A percentile compares a stretch with the other conserved stretches of the same genome.
Conservation (phyloP, 2,329 filamentous ascomycete genomes). For the Neocatenulostroma microsporum region DNA sequence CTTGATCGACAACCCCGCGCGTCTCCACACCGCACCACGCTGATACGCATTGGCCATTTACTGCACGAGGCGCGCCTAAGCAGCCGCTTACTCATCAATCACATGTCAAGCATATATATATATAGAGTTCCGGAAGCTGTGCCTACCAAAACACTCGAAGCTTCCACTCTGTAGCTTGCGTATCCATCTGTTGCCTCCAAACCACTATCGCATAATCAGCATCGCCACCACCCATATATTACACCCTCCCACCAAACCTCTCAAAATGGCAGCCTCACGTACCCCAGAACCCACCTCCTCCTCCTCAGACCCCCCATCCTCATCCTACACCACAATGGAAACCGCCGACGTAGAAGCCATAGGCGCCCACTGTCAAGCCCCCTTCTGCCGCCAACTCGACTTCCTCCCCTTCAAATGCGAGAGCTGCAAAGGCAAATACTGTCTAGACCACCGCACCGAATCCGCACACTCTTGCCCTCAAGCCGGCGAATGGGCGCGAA, state of each 20-base stretch:
- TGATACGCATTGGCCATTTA: too few species aligned
- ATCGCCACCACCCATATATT: too few species aligned
- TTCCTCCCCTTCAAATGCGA: conserved; percentile 94
- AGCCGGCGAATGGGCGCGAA: conserved; percentile 53
- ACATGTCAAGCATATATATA: too few species aligned
- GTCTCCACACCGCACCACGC: conserved; percentile 3
- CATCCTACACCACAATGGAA: conserved; percentile 64
- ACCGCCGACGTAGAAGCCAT: conserved; percentile 73
- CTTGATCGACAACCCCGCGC: background rate
- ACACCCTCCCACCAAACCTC: background rate
- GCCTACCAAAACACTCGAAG: too few species aligned
- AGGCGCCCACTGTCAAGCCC: conserved; percentile 82
- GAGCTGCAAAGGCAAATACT: conserved; percentile 68
- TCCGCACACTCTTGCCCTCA: conserved; percentile 62
- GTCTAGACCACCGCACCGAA: conserved; percentile 88
- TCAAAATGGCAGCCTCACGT: conserved; percentile 6
- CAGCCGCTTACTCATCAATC: too few species aligned
- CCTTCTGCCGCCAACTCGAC: conserved; percentile 89
- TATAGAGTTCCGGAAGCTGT: too few species aligned
- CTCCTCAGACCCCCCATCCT: background rate
- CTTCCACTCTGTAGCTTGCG: too few species aligned
- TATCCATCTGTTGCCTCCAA: too few species aligned
- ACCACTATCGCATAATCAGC: too few species aligned
- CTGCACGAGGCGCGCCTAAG: too few species aligned
- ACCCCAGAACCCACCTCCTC: conserved; percentile 2